Percentiles rank a stretch among this genome's conserved stretches.
These are phyloP conservation scores for Penicillium sp. DNA, from an alignment of 2,329 filamentous ascomycete species.

Conservation along the genomic window DNA sequence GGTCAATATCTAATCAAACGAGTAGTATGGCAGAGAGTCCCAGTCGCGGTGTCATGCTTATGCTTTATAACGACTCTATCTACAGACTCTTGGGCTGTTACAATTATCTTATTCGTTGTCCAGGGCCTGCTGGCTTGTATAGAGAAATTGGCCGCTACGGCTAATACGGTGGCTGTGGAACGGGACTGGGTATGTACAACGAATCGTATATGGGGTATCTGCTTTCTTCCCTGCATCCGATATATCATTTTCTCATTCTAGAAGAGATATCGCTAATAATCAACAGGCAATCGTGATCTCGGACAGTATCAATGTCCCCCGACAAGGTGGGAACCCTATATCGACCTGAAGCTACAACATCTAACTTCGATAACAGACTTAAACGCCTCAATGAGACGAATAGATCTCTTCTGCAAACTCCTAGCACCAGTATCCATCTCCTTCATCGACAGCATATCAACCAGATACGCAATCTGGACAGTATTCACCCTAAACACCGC, in stretches of 20 bases:
- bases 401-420: conserved; percentile 59
- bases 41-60: conserved; percentile 50
- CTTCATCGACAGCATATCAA: conserved; percentile 45
- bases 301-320: conserved; percentile 35
- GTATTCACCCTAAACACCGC: conserved; percentile 44
- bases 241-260: background rate
- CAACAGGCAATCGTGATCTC: conserved; percentile 33
- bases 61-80: conserved; percentile 43
- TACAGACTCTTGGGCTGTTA: conserved; percentile 1
- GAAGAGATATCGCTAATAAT: background rate
- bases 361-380: conserved; percentile 31
- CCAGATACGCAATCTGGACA: conserved; percentile 46
- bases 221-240: background rate
- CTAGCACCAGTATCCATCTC: conserved; percentile 54
- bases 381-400: conserved; percentile 56
- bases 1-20: background rate
- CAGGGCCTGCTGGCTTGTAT: conserved; percentile 60
- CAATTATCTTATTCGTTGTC: conserved; percentile 29
- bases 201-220: background rate
- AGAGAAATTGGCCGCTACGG: conserved; percentile 65
- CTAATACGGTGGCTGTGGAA: conserved; percentile 68
- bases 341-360: background rate
- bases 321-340: conserved; percentile 34
- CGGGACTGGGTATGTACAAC: conserved; percentile 59
- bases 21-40: conserved; percentile 36